A percentile compares a stretch with the other conserved stretches of the same genome.
These are phyloP conservation scores for Astragalus glycyphyllos DNA, from an alignment of 306 rosid species.

Conservation along the genomic window DNA sequence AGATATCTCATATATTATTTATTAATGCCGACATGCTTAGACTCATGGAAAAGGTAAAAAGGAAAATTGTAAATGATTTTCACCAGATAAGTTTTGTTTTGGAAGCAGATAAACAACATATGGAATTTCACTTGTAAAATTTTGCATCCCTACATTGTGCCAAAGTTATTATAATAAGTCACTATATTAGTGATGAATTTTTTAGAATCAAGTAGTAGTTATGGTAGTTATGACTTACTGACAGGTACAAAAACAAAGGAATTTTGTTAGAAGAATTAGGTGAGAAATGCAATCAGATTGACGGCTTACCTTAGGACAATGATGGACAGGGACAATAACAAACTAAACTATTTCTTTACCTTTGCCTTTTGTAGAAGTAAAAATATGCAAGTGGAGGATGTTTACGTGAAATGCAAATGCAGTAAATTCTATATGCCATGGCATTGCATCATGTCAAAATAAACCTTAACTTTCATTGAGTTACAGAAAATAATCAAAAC, in stretches of 20 bases:
- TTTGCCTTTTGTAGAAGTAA: slow-evolving; percentile 39
- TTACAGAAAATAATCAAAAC: not conserved
- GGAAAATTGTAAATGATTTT: not conserved
- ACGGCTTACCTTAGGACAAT: slow-evolving; percentile 29
- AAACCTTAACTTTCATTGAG: not conserved
- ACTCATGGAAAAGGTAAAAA: not conserved
- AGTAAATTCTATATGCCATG: not conserved
- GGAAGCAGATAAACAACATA: too few species aligned
- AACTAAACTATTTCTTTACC: slow-evolving; percentile 14
- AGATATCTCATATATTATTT: not conserved
- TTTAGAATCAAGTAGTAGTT: slow-evolving; percentile 35
- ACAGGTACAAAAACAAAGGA: slow-evolving; percentile 18
- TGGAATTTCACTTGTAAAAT: not conserved
- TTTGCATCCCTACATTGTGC: not conserved
- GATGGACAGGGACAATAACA: slow-evolving; percentile 15
- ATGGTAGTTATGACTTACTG: slow-evolving; percentile 23
- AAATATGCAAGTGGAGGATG: slow-evolving; percentile 2
- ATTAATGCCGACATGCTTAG: slow-evolving; percentile 36
- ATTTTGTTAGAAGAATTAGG: slow-evolving; percentile 33
- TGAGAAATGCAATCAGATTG: slow-evolving; percentile 37
- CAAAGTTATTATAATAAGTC: not conserved
- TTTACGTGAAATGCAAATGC: slow-evolving; percentile 25
- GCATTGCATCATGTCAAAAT: not conserved
- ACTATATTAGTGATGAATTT: not conserved
- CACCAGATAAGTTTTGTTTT: too few species aligned